Evolutionary conservation across 106 monocot species (phyloP).

Genomic region (Vanilla planifolia): DNA sequence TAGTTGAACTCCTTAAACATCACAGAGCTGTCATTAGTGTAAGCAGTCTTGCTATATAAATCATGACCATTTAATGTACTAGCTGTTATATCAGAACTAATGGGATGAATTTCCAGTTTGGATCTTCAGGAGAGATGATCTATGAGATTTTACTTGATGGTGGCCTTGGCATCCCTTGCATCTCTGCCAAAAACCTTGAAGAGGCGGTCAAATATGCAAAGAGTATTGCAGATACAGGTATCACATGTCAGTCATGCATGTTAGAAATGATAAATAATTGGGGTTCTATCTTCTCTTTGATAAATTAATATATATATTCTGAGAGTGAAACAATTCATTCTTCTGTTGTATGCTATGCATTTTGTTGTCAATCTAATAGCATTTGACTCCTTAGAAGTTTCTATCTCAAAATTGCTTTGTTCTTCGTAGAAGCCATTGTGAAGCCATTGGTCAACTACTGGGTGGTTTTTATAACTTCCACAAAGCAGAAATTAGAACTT

Average conservation of each 20-base stretch:
- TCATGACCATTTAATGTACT: neutral
- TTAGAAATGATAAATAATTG: no score
- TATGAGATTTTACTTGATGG: slow-evolving; percentile 18
- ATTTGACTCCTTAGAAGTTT: no score
- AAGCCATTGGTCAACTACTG: no score
- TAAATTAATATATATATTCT: no score
- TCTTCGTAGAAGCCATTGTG: no score
- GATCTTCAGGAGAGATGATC: slow-evolving; percentile 34
- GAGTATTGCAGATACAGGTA: slow-evolving; percentile 29
- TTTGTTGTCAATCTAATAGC: no score
- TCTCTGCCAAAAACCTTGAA: slow-evolving; percentile 20
- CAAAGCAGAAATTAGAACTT: no score
- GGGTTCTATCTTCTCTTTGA: no score
- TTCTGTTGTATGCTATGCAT: no score
- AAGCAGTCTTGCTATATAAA: slow-evolving; percentile 16
- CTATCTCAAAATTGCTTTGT: neutral
- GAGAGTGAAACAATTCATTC: no score
- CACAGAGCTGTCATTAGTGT: slow-evolving; percentile 43
- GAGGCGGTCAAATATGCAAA: slow-evolving; percentile 36
- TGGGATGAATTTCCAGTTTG: slow-evolving; percentile 25
- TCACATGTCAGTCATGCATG: no score
- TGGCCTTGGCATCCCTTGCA: slow-evolving; percentile 35
- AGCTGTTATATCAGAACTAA: neutral
- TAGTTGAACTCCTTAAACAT: slow-evolving; percentile 23
- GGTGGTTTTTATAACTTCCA: no score